phyloP scores from a whole-genome alignment of 306 rosid genomes.

The Cucurbita moschata region DNA sequence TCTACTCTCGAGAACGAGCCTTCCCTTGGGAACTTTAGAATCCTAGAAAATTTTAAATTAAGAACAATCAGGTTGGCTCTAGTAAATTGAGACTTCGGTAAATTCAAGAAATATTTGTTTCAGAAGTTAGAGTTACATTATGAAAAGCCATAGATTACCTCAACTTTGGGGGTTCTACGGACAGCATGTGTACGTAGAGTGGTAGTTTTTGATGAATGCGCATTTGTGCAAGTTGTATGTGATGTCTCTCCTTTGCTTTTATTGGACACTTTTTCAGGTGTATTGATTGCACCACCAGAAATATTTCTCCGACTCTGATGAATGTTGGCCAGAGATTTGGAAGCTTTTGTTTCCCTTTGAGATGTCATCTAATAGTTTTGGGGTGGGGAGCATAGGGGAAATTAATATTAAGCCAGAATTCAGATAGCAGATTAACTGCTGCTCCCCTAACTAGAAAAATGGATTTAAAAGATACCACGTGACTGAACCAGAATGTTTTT shows the following conservation, averaged over 20 bases:
- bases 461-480: not conserved
- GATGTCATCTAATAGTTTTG: slow-evolving; percentile 13
- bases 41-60: slow-evolving; percentile 20
- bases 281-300: slow-evolving; percentile 13
- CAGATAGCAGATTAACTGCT: not conserved
- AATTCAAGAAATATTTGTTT: not conserved
- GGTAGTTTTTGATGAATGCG: slow-evolving; percentile 16
- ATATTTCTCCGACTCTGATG: slow-evolving; percentile 14
- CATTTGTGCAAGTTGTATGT: slow-evolving; percentile 15
- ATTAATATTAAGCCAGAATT: not conserved
- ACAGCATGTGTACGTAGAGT: slow-evolving; percentile 9
- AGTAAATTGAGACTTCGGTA: not conserved
- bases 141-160: slow-evolving; percentile 21
- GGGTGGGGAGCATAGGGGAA: not conserved
- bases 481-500: not conserved
- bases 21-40: slow-evolving; percentile 21
- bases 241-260: slow-evolving; percentile 25
- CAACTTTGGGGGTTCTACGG: slow-evolving; percentile 22
- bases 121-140: not conserved
- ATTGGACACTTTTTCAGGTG: slow-evolving; percentile 10
- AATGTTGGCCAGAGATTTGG: slow-evolving; percentile 12
- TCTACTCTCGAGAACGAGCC: slow-evolving; percentile 16
- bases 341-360: slow-evolving; percentile 19
- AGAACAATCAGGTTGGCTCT: not conserved
- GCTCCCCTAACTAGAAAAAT: not conserved